Conservation (phyloP, 1,284 basidiomycete species). For the Inonotus obliquus region DNA sequence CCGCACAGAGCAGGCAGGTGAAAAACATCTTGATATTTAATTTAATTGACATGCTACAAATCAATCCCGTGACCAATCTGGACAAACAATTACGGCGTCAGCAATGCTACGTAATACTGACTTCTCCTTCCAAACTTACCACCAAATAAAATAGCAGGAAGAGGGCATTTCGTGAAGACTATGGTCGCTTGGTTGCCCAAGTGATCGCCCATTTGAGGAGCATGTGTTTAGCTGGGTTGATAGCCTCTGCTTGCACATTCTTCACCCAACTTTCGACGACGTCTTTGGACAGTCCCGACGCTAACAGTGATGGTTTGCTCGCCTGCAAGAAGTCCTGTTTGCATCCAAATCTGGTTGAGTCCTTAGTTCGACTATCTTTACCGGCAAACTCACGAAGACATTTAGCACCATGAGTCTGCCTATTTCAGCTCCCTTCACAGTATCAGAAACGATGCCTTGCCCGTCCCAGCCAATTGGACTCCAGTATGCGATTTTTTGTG, state of each 20-base stretch:
- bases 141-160: no score
- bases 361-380: background rate
- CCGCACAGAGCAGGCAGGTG: background rate
- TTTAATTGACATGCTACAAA: no score
- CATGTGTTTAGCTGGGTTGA: constrained; percentile 7
- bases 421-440: constrained; percentile 8
- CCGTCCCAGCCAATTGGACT: constrained; percentile 18
- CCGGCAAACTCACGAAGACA: constrained; percentile 3
- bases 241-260: constrained; percentile 11
- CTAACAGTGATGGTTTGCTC: constrained; percentile 11
- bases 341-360: background rate
- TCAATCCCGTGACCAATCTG: no score
- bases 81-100: no score
- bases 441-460: background rate
- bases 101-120: no score
- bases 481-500: constrained; percentile 17
- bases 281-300: constrained; percentile 10
- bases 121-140: no score
- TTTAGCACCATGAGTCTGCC: constrained; percentile 17
- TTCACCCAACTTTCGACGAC: constrained; percentile 7
- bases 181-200: constrained; percentile 9
- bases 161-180: background rate
- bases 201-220: constrained; percentile 15
- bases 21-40: no score
- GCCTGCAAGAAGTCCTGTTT: constrained; percentile 16